Percentiles rank a stretch among this genome's conserved stretches.
phyloP scores from a whole-genome alignment of 345 rosid genomes.

The Ceriops tagal region DNA sequence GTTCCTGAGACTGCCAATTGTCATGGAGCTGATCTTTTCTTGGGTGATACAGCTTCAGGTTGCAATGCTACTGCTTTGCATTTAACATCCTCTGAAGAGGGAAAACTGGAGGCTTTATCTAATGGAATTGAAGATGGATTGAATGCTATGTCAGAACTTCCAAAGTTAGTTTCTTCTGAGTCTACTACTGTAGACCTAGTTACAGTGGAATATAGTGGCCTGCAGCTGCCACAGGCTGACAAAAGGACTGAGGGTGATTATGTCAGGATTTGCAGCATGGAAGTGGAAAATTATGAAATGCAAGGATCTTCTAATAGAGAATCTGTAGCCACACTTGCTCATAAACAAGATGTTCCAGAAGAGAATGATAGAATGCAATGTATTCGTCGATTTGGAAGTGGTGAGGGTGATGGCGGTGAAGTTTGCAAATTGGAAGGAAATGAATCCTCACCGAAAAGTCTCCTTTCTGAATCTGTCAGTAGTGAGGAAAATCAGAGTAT shows the following conservation, averaged over 20 bases:
- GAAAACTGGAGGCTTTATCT: constrained; percentile 13
- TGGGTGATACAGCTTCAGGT: constrained; percentile 7
- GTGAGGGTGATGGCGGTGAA: neutral
- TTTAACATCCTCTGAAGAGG: constrained; percentile 7
- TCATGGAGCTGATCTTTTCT: constrained; percentile 12
- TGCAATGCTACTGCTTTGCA: neutral
- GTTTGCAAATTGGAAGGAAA: constrained; percentile 1
- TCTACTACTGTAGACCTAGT: constrained; percentile 10
- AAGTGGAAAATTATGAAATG: constrained; percentile 8
- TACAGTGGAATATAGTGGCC: constrained; percentile 14
- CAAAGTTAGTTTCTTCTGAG: neutral
- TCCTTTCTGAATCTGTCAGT: constrained; percentile 2
- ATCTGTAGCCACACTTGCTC: constrained; percentile 16
- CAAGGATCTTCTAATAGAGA: constrained; percentile 2
- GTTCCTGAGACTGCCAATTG: constrained; percentile 1
- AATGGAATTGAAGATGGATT: constrained; percentile 8
- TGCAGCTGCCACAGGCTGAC: constrained; percentile 9
- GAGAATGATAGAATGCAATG: constrained; percentile 5
- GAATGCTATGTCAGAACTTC: constrained; percentile 9
- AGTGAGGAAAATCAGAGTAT: constrained; percentile 3
- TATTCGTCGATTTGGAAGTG: neutral
- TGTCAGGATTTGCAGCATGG: constrained; percentile 9
- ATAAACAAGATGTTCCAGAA: constrained; percentile 7
- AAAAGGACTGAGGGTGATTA: constrained; percentile 8
- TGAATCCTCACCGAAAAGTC: neutral